Base-by-base conservation (phyloP, 768 basidiomycete species). In the Lentinula lateritia region DNA sequence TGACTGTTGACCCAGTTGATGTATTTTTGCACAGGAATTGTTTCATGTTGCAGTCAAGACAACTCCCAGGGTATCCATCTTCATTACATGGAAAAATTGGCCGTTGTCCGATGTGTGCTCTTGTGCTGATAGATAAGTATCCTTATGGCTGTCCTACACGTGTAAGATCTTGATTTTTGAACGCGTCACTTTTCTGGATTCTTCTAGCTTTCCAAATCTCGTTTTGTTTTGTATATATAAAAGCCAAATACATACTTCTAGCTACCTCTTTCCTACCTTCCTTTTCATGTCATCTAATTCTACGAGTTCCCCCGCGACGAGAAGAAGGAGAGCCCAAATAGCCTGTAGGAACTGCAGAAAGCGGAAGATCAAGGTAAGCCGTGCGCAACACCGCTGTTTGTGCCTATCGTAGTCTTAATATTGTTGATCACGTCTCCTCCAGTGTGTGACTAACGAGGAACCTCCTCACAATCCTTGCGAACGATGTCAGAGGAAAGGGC, bases 291-390 rank as follows among this genome's bases (percentile, higher is more conserved):
- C 59, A 43, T 50, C 62, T 8, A 43, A 36, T 34, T 12, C 62
- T 16, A 58, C 62, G 16, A 52, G 63, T 13, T 45, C 57, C 20
- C 64, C 63, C 45, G 50, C 52, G 28, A 64, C 50, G 52, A 64
- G 62, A 62, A 66, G 67, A 50, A 74, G 74, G 64, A 73, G 84
- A 58, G 78, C 78, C 1, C 72, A 76, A 8, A 80, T 85, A 64
- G 86, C 86, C 2, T 87, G 86, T 69, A 74, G 70, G 0, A 72
- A 73, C 60, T 87, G 86, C 67, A 80, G 86, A 6, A 67, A 69
- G 36, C 78, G 55, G 16, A 85, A 87, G 69, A 77, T 85, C 62
- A 84, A 81, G 75, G 85, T 83, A 64, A 28, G 28, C 28, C 28
- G 28, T 3, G 28, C 28, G 28, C 28, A 28, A 28, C 28, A 28